Conservation (phyloP, 305 asterid genomes). For the Fraxinus ornus region DNA sequence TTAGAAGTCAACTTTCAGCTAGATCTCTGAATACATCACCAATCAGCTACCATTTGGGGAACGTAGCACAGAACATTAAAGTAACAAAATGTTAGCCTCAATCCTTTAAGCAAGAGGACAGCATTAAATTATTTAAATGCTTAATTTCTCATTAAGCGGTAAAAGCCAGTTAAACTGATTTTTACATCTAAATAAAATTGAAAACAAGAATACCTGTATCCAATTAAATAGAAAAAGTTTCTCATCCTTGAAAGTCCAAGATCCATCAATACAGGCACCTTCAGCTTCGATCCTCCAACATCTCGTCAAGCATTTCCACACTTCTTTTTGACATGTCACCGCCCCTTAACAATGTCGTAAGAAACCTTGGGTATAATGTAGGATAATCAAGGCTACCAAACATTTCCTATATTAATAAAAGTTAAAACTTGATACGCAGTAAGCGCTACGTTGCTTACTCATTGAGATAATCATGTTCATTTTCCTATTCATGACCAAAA, state of each 20-base stretch:
- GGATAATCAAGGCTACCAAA: conserved; percentile 55
- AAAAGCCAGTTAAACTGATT: background rate
- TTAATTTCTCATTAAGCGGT: background rate
- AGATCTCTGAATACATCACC: background rate
- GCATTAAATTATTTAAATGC: background rate
- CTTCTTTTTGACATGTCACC: conserved; percentile 80
- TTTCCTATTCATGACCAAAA: background rate
- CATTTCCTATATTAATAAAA: conserved; percentile 51
- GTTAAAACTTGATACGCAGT: background rate
- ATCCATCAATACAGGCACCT: conserved; percentile 22
- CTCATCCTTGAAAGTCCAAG: conserved; percentile 18
- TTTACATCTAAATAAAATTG: background rate
- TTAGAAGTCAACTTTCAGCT: background rate
- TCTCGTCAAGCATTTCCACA: conserved; percentile 82
- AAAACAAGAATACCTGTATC: conserved; percentile 19
- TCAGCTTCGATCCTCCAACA: conserved; percentile 84
- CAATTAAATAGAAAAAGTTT: background rate
- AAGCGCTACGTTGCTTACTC: background rate
- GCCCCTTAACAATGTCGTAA: conserved; percentile 71
- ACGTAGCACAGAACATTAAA: background rate
- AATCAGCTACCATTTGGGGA: background rate
- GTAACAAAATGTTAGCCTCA: background rate
- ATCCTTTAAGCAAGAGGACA: background rate
- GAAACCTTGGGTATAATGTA: conserved; percentile 66
- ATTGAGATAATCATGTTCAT: background rate